Evolutionary conservation across 139 green algal species (phyloP).

Genomic region (Chlorella sorokiniana): DNA sequence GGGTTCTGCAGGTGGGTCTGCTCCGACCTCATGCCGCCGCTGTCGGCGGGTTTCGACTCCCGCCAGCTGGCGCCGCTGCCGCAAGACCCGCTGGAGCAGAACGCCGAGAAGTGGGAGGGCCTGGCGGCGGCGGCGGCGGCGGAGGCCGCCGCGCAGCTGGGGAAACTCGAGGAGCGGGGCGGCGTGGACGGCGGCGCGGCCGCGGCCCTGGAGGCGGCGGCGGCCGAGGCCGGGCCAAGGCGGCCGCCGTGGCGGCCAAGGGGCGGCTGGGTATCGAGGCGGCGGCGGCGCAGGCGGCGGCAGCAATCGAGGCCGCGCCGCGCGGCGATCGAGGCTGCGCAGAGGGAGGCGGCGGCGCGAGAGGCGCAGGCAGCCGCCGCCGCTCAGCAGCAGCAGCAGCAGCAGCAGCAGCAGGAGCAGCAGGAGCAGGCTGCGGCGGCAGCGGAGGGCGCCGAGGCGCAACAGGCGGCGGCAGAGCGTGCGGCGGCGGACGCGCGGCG

Average conservation of each 20-base stretch:
- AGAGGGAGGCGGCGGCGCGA: neutral
- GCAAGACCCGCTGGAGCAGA: neutral
- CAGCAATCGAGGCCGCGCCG: neutral
- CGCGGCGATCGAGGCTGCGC: neutral
- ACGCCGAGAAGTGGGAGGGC: neutral
- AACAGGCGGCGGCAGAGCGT: neutral
- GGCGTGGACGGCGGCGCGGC: neutral
- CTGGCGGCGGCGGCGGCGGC: neutral
- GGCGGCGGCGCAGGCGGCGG: neutral
- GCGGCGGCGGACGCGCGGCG: neutral
- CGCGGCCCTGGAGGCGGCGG: neutral
- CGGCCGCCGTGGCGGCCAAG: neutral
- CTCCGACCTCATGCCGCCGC: neutral
- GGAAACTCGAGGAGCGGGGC: neutral
- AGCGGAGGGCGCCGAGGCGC: neutral
- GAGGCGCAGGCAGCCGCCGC: neutral
- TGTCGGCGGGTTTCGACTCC: constrained; percentile 23
- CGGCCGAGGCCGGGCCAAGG: neutral
- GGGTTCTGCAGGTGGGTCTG: constrained; percentile 19
- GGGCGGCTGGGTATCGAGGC: neutral
- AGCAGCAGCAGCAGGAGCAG: constrained; percentile 14
- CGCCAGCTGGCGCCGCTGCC: neutral
- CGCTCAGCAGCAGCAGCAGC: neutral
- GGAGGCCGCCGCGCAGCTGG: neutral
- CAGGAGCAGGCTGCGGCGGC: neutral